Evolutionary conservation across 345 rosid species (phyloP), one percentile per base, ranked within the genome.

Genomic region (Lepidium aucheri): DNA sequence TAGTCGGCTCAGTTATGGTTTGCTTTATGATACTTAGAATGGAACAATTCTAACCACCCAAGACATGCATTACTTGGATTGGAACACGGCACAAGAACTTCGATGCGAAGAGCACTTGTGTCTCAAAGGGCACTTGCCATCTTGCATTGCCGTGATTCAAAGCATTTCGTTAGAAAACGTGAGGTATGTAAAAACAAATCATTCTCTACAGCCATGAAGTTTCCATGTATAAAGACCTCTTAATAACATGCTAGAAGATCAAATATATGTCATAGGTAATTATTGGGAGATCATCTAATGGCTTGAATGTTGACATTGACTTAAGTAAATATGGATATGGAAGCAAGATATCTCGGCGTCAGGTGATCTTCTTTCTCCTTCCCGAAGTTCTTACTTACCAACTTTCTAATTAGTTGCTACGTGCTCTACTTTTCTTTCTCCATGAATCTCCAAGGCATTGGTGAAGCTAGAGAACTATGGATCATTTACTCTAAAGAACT

Each of bases 221-320:
- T 78, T 38, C 43, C 36, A 45, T 55, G 28, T 72, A 17, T 43
- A 15, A 9, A 43, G 17, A 24, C 40, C 33, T 58, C 69, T 74
- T 33, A 36, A 44, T 68, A 5, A 67, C 24, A 34, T 33, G 54
- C 24, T 50, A 15, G 64, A 64, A 45, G 39, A 30, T 26, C 63
- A 45, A 67, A 63, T 42, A 43, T 58, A 35, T 68, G 60, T n/a
- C 78, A 57, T 81, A 89, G 98, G 91, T 86, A 28, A 46, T 84
- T 36, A 84, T 91, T 59, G 98, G 98, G 59, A 87, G 97, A 76
- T 85, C 88, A 74, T 84, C 89, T 15, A 75, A 72, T 65, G 98
- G 83, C 66, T 66, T 75, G 63, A 72, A 65, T 16, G 91, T 92
- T 51, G 93, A 92, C 77, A 82, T 92, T 61, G 98, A 87, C 86